Conservation (phyloP, 192 early-diverging fungal species). For the Coemansia erecta region DNA sequence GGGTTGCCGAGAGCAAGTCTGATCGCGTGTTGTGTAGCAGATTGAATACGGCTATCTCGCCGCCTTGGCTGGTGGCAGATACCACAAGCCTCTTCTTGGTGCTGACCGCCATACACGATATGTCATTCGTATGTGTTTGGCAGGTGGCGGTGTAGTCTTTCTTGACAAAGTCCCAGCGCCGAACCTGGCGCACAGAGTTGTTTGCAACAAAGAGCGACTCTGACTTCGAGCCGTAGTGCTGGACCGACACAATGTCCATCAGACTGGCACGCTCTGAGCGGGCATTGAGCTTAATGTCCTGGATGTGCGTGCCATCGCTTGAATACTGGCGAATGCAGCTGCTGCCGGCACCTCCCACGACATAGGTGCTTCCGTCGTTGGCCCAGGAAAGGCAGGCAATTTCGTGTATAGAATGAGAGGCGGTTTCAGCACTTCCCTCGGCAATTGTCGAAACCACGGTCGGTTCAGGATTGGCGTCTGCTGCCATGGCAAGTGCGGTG, state of each 20-base stretch:
- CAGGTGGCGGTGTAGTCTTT: slow-evolving; percentile 25
- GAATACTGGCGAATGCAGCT: slow-evolving; percentile 27
- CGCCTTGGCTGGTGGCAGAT: slow-evolving; percentile 35
- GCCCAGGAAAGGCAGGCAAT: slow-evolving; percentile 36
- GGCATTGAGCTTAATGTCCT: slow-evolving; percentile 23
- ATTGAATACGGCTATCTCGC: slow-evolving; percentile 47
- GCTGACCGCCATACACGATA: slow-evolving; percentile 46
- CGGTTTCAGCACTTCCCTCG: background rate
- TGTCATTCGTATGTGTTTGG: slow-evolving; percentile 41
- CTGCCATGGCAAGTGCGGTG: background rate
- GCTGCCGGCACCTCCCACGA: slow-evolving; percentile 26
- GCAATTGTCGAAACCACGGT: background rate
- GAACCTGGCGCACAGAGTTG: slow-evolving; percentile 38
- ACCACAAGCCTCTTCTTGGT: slow-evolving; percentile 31
- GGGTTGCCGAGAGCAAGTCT: slow-evolving; percentile 39
- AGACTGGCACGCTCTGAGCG: background rate
- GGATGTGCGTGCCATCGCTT: slow-evolving; percentile 21
- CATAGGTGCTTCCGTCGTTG: slow-evolving; percentile 30
- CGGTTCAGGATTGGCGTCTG: background rate
- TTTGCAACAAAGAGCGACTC: slow-evolving; percentile 39
- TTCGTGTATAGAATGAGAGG: slow-evolving; percentile 5
- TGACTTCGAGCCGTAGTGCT: slow-evolving; percentile 30
- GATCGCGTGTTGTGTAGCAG: slow-evolving; percentile 38
- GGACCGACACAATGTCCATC: slow-evolving; percentile 23
- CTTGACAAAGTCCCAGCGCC: slow-evolving; percentile 42